Evolutionary conservation across 2,329 filamentous ascomycete genomes (phyloP), one percentile per base, ranked within the genome.

Genomic region (Atkinsonella hypoxylon): DNA sequence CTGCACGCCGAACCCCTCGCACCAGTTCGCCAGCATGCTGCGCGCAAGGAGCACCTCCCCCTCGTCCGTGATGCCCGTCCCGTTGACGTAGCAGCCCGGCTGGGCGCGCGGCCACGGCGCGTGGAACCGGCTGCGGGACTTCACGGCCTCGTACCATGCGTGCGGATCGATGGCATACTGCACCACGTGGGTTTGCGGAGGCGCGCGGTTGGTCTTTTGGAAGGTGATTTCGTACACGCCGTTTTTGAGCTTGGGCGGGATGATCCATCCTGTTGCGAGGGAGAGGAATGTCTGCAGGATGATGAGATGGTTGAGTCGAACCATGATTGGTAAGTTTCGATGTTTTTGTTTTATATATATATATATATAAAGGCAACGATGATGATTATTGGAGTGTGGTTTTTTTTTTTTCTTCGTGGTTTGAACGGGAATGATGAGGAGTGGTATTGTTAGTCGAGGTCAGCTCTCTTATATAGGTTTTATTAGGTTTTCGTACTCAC

Each of bases 1-100:
- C 6, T 20, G 32, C n/a, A n/a, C 38, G 42, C 26, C 34, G 40
- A 49, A 48, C 2, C 38, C 15, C 20, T 52, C 50, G 44, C 52
- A 54, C 52, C 52, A 54, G 34, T 41, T 52, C 39, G 48, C 44
- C 30, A 54, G 52, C 50, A 52, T 47, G 32, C 20, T 11, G 26
- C 32, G 32, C 20, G 52, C 52, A 12, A 47, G 46, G 8, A 8
- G 20, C 17, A 22, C 17, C 12, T 42, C 26, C 18, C 20, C 15
- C 11, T 11, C 9, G n/a, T 42, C 18, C n/a, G 31, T 22, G 18
- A 8, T 26, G 9, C 8, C 30, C 7, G 22, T 20, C 3, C 20
- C 26, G 5, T 34, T 22, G 10, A 10, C 13, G 10, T 11, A 10
- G 17, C 46, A 48, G 26, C 26, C 26, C 2, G 26, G 26, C 26